Base-by-base conservation (phyloP, 2,329 filamentous ascomycete genomes). In the Colletotrichum musae region DNA sequence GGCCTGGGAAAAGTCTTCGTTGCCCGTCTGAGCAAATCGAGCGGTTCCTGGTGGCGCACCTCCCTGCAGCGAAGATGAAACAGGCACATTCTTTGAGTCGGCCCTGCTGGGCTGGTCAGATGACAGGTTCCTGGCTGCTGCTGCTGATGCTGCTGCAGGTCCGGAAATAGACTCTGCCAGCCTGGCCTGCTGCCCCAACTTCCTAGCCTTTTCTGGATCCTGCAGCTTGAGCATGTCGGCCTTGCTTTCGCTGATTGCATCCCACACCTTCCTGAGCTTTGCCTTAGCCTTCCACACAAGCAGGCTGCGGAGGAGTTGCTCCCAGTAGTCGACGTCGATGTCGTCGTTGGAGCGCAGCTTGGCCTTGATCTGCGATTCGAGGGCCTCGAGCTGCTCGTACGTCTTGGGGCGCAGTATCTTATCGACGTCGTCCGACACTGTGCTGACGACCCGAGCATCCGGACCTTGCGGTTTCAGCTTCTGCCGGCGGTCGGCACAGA, bases 281-380 rank as follows among this genome's bases (percentile, higher is more conserved):
- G 94, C 94, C 79, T 93, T 94, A 41, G 96, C 94, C 82, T 98
- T 98, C 91, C 94, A 98, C 1, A 97, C 90, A 6, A 93, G 86
- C 71, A 99, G 84, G 77, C 92, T 97, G 73, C 91, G 91, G 70
- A 99, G 85, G 16, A 99, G 85, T 77, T 97, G 94, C 77, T 97
- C 94, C 96, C 96, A 99, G 79, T 98, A 99, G 81, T 99, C 96
- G 2, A 93, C 94, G 80, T 99, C 96, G 73, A 99, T 95, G 47
- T 93, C 91, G 77, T 98, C 95, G 77, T 97, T 92, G 7, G 94
- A 97, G 60, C 91, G 87, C 56, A 99, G 84, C 83, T 99, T 99
- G 16, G 87, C 85, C 77, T 90, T 91, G 79, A 99, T 96, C 82
- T 98, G 95, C 72, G 86, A 89, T 81, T 99, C 95, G 57, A 99